These are phyloP conservation scores for Elsinoe fawcettii DNA, from an alignment of 2,329 filamentous ascomycete species.

Conservation along the genomic window DNA sequence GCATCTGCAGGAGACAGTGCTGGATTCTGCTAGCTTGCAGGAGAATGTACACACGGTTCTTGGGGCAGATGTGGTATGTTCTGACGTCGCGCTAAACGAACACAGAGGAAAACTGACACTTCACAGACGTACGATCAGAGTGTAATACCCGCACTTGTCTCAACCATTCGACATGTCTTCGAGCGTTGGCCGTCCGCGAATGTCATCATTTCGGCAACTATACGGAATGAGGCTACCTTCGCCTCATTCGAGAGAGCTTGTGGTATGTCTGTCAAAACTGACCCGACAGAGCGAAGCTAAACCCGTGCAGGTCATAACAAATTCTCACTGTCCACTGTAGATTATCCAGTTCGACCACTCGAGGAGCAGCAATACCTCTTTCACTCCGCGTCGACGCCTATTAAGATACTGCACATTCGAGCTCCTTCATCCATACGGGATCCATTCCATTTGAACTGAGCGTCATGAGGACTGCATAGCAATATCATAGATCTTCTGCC, in stretches of 20 bases:
- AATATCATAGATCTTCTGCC: constrained; percentile 17
- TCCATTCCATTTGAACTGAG: constrained; percentile 15
- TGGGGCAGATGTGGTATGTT: constrained; percentile 60
- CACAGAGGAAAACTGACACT: background rate
- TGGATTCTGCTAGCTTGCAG: constrained; percentile 31
- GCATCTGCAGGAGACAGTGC: constrained; percentile 44
- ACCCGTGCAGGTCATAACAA: constrained; percentile 24
- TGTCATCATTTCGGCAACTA: constrained; percentile 61
- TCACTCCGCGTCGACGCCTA: constrained; percentile 29
- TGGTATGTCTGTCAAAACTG: constrained; percentile 39
- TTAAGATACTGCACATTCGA: constrained; percentile 27
- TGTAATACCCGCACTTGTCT: constrained; percentile 56
- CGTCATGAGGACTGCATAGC: constrained; percentile 7
- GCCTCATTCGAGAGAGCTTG: constrained; percentile 55
- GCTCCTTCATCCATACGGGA: constrained; percentile 16
- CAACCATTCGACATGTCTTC: constrained; percentile 57
- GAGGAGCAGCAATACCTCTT: constrained; percentile 30
- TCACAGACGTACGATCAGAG: constrained; percentile 59
- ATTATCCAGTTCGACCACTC: constrained; percentile 26
- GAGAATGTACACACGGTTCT: constrained; percentile 52
- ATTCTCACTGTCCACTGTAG: constrained; percentile 27
- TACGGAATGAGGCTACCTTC: constrained; percentile 64
- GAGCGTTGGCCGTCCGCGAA: constrained; percentile 47
- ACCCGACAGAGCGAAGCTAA: background rate
- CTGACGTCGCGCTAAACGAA: background rate